Evolutionary conservation across 163 green algal species (phyloP), one percentile per base, ranked within the genome.

Genomic region (Chlamydomonas reinhardtii): DNA sequence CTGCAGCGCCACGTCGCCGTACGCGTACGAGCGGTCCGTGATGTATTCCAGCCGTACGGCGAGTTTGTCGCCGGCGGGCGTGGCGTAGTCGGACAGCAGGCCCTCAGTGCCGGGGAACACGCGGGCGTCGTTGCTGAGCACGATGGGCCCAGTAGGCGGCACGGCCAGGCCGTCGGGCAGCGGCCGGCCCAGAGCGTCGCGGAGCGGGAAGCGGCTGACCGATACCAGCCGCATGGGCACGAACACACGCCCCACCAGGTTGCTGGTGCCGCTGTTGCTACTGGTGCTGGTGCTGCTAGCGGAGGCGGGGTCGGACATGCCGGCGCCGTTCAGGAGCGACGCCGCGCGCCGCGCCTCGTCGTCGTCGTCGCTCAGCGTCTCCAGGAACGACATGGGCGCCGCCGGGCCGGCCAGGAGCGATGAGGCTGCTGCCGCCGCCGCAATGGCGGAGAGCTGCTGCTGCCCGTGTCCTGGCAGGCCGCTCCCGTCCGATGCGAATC

Each of bases 1-100:
- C 72, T 87, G 82, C 31, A 87, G 34, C 32, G 37, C 48, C 14
- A 87, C 39, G 39, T 81, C 72, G 31, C 69, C n/a, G 61, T 82
- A 76, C 59, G 29, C 48, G 9, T 56, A 76, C 29, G 70, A 79
- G 2, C 80, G 80, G 54, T 87, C 82, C 1, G 75, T n/a, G 61
- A 87, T 43, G 71, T 87, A 82, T 72, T 87, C 82, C 4, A 87
- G 39, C 59, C 82, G 72, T 31, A 82, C 59, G n/a, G 72, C 72
- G 2, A 87, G 82, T 37, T 75, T 82, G 15, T 80, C 70, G 22
- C 39, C 72, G 34, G 37, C 59, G 11, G 37, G 19, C 2, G 72
- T 75, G 9, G 3, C 2, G 39, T 52, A 75, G 35, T 87, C 72
- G 48, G 59, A 59, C 39, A 87, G 54, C 0, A 87, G 37, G 2